Base-by-base conservation (phyloP, 2,329 filamentous ascomycete species). In the Mollisia scopiformis region DNA sequence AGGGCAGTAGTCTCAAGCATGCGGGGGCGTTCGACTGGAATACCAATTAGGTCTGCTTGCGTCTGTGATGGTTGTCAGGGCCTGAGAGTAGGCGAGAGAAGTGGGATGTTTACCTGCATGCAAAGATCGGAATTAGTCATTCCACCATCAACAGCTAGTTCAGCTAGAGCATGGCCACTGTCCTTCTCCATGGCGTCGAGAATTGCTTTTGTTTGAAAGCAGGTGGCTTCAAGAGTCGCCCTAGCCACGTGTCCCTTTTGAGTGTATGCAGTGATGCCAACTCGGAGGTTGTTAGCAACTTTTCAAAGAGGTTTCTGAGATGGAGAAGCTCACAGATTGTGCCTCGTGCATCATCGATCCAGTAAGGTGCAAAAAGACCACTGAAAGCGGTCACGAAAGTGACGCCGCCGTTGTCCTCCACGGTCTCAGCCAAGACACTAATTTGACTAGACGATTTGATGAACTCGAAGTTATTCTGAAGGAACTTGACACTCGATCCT, bases 1-100 rank as follows among this genome's bases (percentile, higher is more conserved):
- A 97, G 84, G 0, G 92, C 90, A 1, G 93, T 97, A 3, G 92
- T 96, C 79, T 97, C 93, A 59, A 91, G 88, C 93, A 97, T 96
- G 58, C 86, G 84, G 0, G 93, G 93, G 25, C 93, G 87, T 74
- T 93, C 87, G 62, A 97, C 90, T 28, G 88, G 89, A 68, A 96
- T 95, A 58, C 88, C 79, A 69, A 90, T 92, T 54, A 97, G 84
- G 77, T 96, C 89, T 64, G 93, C 89, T 82, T 97, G 93, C 5
- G 90, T 92, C 82, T 89, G 65, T 54, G 35, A 7, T 25, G 27
- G 33, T 33, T 57, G 37, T 27, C 5, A 35, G 52, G 4, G 19
- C 16, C 7, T 37, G 21, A 33, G n/a, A 50, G 39, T 14, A 27
- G 52, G 19, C 56, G 33, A 11, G 25, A 47, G 49, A 47, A 27